A percentile compares a stretch with the other conserved stretches of the same genome.
phyloP scores from a whole-genome alignment of 1,284 basidiomycete genomes.

The Neotropicomus parvogracilis region DNA sequence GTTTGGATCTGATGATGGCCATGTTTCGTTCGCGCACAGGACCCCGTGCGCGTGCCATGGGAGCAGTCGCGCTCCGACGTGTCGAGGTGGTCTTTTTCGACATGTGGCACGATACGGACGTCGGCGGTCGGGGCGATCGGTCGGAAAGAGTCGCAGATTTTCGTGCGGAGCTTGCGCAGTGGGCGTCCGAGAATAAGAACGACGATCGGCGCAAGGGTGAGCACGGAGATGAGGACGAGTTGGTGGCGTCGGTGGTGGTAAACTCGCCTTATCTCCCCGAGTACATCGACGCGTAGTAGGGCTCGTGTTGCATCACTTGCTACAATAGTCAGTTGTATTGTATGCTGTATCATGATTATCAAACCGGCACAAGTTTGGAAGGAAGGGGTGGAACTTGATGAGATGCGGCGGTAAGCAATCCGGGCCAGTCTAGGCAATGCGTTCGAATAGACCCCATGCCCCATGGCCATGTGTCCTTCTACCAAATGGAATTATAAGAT shows the following conservation, averaged over 20 bases:
- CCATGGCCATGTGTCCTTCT: no score
- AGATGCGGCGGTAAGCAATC: no score
- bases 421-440: no score
- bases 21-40: conserved; percentile 19
- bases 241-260: conserved; percentile 8
- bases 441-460: no score
- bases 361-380: no score
- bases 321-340: no score
- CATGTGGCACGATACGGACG: conserved; percentile 8
- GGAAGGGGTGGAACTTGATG: no score
- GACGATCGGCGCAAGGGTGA: neutral
- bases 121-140: neutral
- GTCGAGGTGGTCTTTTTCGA: conserved; percentile 12
- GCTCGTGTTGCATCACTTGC: neutral
- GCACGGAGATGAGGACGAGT: neutral
- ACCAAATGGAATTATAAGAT: no score
- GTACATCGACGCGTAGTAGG: conserved; percentile 8
- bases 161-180: neutral
- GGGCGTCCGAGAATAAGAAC: neutral
- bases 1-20: conserved; percentile 7
- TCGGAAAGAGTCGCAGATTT: neutral
- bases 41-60: neutral
- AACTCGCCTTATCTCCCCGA: conserved; percentile 8
- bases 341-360: no score
- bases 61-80: conserved; percentile 8